Evolutionary conservation across 1,284 basidiomycete genomes (phyloP), one percentile per base, ranked within the genome.

Genomic region (Meira miltonrushii): DNA sequence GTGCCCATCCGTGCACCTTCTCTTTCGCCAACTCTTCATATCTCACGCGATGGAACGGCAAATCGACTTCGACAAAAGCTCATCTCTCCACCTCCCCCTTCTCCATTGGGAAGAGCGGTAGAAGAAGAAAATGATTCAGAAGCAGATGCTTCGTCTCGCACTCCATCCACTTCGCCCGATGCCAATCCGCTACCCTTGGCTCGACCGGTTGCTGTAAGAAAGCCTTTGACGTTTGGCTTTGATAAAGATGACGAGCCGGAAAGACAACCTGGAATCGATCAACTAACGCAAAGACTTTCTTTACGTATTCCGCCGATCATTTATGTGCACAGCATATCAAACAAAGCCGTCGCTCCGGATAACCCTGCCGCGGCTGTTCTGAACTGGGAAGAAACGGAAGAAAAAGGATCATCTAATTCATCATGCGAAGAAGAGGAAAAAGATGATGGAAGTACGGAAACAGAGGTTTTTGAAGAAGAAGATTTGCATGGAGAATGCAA

Each of bases 311-410:
- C 38, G 17, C 17, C 50, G 6, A 33, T 41, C 12, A 33, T 41
- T 12, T 13, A 15, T 21, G n/a, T 38, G 37, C 43, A 25, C 17
- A 44, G 43, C 28, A 33, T 33, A 33, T 33, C 28, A 3, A 25
- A 25, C 8, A 25, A 44, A 25, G 17, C 23, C 9, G 39, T 37
- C 28, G 12, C 38, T 13, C 7, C 8, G 19, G 50, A 53, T n/a
- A 28, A 33, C 38, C 28, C 50, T 17, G 39, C 28, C 19, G 11
- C 12, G 4, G 38, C 38, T 15, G 17, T 53, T 15, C n/a, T 53
- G 15, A 53, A 53, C n/a, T 53, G 50, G 50, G 28, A 39, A 53
- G 50, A 41, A 53, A 19, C 40, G 11, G 40, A 19, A 15, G 40
- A 43, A 15, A 15, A 15, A 19, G 47, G 21, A 37, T 44, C 43